Percentiles rank a stretch among this genome's conserved stretches.
These are phyloP conservation scores for Gloeostereum incarnatum DNA, from an alignment of 768 basidiomycete species.

Conservation along the genomic window DNA sequence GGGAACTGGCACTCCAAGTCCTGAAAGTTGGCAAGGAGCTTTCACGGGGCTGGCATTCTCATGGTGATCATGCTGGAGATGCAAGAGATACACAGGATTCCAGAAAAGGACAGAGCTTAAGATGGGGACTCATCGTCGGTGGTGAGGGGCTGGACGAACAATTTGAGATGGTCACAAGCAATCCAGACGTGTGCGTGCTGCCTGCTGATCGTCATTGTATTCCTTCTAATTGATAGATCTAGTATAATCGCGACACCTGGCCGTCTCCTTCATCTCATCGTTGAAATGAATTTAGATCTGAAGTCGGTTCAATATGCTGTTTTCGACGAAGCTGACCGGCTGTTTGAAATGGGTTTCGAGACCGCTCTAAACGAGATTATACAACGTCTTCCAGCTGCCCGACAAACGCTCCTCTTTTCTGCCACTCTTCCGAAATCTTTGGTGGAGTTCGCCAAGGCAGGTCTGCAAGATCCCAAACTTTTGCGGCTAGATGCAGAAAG, in stretches of 20 bases:
- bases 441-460: slow-evolving; percentile 98
- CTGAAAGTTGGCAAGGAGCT: slow-evolving; percentile 93
- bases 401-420: slow-evolving; percentile 93
- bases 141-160: slow-evolving; percentile 95
- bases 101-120: slow-evolving; percentile 50
- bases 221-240: slow-evolving; percentile 9
- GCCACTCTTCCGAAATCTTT: slow-evolving; percentile 94
- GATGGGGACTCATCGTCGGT: slow-evolving; percentile 94
- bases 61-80: slow-evolving; percentile 69
- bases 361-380: slow-evolving; percentile 88
- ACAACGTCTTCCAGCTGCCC: slow-evolving; percentile 72
- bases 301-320: slow-evolving; percentile 83
- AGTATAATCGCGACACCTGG: slow-evolving; percentile 98
- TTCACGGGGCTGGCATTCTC: slow-evolving; percentile 69
- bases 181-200: slow-evolving; percentile 83
- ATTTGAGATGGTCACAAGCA: slow-evolving; percentile 89
- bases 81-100: slow-evolving; percentile 42
- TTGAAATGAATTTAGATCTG: slow-evolving; percentile 94
- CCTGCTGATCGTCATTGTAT: slow-evolving; percentile 7
- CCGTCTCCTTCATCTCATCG: slow-evolving; percentile 89
- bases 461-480: slow-evolving; percentile 86
- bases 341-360: slow-evolving; percentile 98
- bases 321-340: slow-evolving; percentile 96
- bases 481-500: slow-evolving; percentile 94
- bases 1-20: slow-evolving; percentile 92